phyloP scores from a whole-genome alignment of 2,329 filamentous ascomycete genomes.

The Diplocarpon rosae region DNA sequence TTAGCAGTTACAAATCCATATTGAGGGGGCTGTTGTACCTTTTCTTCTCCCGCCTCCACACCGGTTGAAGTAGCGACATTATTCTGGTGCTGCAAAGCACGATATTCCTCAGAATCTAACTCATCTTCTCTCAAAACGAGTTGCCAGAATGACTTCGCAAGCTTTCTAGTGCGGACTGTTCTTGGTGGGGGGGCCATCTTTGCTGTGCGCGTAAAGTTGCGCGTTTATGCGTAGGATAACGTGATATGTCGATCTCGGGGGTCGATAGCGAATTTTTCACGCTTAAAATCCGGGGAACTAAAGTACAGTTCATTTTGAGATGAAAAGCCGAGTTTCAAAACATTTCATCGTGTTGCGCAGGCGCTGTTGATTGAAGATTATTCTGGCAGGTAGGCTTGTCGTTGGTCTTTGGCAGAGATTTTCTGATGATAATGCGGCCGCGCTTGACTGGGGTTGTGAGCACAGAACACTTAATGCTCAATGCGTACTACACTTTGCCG shows the following conservation, averaged over 20 bases:
- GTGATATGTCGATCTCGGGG: slow-evolving; percentile 12
- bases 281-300: slow-evolving; percentile 20
- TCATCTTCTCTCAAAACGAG: slow-evolving; percentile 73
- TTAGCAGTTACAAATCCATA: background rate
- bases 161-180: slow-evolving; percentile 48
- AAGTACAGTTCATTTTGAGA: slow-evolving; percentile 20
- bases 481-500: too few relatives aligned
- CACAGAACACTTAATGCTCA: too few relatives aligned
- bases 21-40: slow-evolving; percentile 34
- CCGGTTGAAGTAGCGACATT: slow-evolving; percentile 70
- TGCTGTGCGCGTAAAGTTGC: background rate
- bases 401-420: background rate
- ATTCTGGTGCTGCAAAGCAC: slow-evolving; percentile 60
- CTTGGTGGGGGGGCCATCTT: slow-evolving; percentile 23
- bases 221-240: slow-evolving; percentile 2
- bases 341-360: slow-evolving; percentile 14
- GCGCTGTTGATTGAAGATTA: slow-evolving; percentile 22
- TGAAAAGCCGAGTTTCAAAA: slow-evolving; percentile 15
- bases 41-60: slow-evolving; percentile 94
- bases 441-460: too few relatives aligned
- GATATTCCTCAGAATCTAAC: slow-evolving; percentile 75
- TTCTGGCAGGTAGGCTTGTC: background rate
- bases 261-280: slow-evolving; percentile 19
- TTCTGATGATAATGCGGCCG: too few relatives aligned
- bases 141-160: slow-evolving; percentile 21